Percentiles rank a stretch among this genome's conserved stretches.
phyloP scores from a whole-genome alignment of 768 basidiomycete genomes.

The Sarcodon sp. region DNA sequence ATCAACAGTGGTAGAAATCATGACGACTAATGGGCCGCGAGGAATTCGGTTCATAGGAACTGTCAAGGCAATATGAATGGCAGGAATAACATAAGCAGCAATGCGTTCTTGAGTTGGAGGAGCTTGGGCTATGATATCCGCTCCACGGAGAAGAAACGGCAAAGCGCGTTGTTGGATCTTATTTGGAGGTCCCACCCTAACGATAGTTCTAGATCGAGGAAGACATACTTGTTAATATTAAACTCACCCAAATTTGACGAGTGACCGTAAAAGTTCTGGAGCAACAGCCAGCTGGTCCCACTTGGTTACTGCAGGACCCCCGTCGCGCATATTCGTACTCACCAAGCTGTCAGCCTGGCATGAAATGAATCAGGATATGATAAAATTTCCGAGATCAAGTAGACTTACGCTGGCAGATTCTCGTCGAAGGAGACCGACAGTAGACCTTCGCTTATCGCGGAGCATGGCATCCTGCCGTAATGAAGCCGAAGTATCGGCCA shows the following conservation, averaged over 20 bases:
- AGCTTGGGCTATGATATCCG: constrained; percentile 97
- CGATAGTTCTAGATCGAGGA: neutral
- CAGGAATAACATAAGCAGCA: constrained; percentile 91
- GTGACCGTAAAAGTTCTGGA: constrained; percentile 77
- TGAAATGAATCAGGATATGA: constrained; percentile 5
- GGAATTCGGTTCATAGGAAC: constrained; percentile 42
- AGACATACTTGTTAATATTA: neutral
- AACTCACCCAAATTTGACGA: constrained; percentile 87
- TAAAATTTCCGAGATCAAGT: constrained; percentile 3
- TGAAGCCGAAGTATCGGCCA: constrained; percentile 18
- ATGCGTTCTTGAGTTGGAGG: constrained; percentile 98
- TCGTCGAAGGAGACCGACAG: constrained; percentile 52
- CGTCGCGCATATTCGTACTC: constrained; percentile 45
- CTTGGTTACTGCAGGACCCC: constrained; percentile 77
- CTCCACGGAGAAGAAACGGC: constrained; percentile 86
- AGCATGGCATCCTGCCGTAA: constrained; percentile 25
- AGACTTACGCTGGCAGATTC: constrained; percentile 61
- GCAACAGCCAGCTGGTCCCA: constrained; percentile 90
- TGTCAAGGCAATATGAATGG: constrained; percentile 70
- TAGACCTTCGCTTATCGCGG: constrained; percentile 69
- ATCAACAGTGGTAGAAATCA: constrained; percentile 97
- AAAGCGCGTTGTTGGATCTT: constrained; percentile 97
- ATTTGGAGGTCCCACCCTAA: constrained; percentile 90
- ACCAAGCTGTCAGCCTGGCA: constrained; percentile 40
- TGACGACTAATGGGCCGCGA: constrained; percentile 78